Conservation (phyloP, 805 yeast genomes). For the Kazachstania africana region DNA sequence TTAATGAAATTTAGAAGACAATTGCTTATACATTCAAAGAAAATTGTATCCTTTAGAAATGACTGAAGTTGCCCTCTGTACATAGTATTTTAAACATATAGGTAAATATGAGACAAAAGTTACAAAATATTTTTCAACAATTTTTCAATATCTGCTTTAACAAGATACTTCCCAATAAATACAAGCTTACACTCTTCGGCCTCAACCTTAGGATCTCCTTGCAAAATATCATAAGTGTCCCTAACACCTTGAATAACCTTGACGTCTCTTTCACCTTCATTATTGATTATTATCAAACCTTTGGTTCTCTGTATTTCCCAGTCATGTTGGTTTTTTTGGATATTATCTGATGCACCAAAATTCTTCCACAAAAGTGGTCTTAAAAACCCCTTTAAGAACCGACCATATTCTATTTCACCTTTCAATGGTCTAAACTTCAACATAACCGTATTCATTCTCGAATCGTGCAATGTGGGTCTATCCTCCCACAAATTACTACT, state of each 20-base stretch:
- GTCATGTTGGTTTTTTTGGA: constrained; percentile 3
- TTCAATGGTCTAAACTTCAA: constrained; percentile 34
- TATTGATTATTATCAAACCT: constrained; percentile 47
- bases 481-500: constrained; percentile 2
- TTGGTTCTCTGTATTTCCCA: constrained; percentile 73
- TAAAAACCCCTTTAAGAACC: constrained; percentile 45
- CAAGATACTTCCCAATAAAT: constrained; percentile 59
- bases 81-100: too few relatives aligned
- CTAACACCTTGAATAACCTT: constrained; percentile 84
- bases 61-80: too few relatives aligned
- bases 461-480: constrained; percentile 33
- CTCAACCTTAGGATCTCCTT: constrained; percentile 24
- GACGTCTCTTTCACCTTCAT: constrained; percentile 22
- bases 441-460: constrained; percentile 42
- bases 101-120: too few relatives aligned
- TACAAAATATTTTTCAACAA: constrained; percentile 9
- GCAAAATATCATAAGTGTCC: constrained; percentile 75
- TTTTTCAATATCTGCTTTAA: constrained; percentile 24
- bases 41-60: constrained; percentile 19
- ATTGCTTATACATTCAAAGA: constrained; percentile 8
- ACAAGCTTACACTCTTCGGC: constrained; percentile 44
- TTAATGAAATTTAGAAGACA: constrained; percentile 8
- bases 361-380: constrained; percentile 63
- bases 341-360: constrained; percentile 35
- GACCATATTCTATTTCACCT: constrained; percentile 26